Base-by-base conservation (phyloP, 441 rosid genomes). In the Syzygium malaccense region DNA sequence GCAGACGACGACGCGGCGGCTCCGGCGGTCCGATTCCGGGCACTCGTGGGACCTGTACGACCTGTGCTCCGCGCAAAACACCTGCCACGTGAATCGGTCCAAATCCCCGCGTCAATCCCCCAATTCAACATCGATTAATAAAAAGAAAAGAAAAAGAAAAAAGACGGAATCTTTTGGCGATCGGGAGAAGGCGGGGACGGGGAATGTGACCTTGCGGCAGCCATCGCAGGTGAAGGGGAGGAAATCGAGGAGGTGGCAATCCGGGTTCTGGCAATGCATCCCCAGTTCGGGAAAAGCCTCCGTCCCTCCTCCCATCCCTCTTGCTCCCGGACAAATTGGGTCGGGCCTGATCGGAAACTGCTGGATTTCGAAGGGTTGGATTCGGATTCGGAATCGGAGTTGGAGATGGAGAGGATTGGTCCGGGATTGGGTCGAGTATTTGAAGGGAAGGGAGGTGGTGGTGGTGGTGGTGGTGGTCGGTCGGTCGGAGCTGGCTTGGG, bases 1-100 rank as follows among this genome's bases (percentile, higher is more conserved):
- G 66, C 99, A 96, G n/a, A 97, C 92, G 37, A 93, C 89, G 18
- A 96, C 98, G 30, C 92, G 94, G 64, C 99, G 91, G 94, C 95
- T 97, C 28, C 87, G 90, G 20, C 68, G 89, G 20, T 94, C 96
- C 5, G 97, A 83, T 90, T 93, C 92, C 5, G 96, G 94, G 90
- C 99, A 96, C 9, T 91, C 90, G 68, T 98, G 99, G 8, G 96
- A 92, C 89, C 92, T 92, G 87, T 86, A 94, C 8, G 95, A 94
- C 88, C 97, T 92, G 90, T 95, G 98, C 85, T 95, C 98, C 86
- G 90, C 55, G 88, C 98, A 96, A 49, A 95, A 96, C 32, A 93
- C 96, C 98, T 95, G 41, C 64, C 6, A 86, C 1, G 66, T 28
- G 28, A 68, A 37, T 28, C 8, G 80, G 80, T 71, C 23, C 51